A percentile compares a stretch with the other conserved stretches of the same genome.
These are phyloP conservation scores for Venturia aucupariae DNA, from an alignment of 2,329 filamentous ascomycete genomes.

Conservation along the genomic window DNA sequence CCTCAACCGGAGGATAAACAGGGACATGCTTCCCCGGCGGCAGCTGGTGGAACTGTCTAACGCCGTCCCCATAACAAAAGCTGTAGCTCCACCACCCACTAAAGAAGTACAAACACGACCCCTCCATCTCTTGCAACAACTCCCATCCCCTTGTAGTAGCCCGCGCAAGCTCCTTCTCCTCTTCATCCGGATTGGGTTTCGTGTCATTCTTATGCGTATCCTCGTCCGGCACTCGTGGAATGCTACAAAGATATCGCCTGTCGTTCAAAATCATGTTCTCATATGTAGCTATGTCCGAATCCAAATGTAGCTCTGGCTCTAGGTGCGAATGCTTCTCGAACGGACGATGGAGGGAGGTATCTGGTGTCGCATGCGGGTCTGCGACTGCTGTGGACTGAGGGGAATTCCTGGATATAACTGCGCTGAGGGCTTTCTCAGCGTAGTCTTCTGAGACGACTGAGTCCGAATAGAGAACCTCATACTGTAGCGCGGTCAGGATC, in stretches of 20 bases:
- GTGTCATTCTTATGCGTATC: conserved; percentile 44
- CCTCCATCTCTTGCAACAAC: conserved; percentile 66
- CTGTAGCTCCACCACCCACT: conserved; percentile 95
- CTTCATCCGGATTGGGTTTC: conserved; percentile 45
- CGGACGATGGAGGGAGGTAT: conserved; percentile 16
- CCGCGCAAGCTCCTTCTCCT: conserved; percentile 69
- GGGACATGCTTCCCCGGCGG: conserved; percentile 59
- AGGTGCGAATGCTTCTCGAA: conserved; percentile 10
- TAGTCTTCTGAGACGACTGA: conserved; percentile 62
- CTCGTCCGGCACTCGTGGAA: conserved; percentile 43
- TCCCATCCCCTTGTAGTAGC: conserved; percentile 73
- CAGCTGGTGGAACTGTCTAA: conserved; percentile 84
- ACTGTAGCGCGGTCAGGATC: conserved; percentile 43
- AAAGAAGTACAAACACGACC: conserved; percentile 71
- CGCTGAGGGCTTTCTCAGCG: conserved; percentile 51
- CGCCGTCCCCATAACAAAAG: conserved; percentile 81
- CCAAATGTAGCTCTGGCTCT: conserved; percentile 12
- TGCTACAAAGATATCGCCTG: conserved; percentile 71
- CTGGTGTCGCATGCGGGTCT: conserved; percentile 18
- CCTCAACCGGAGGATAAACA: conserved; percentile 62
- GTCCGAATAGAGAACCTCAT: conserved; percentile 68
- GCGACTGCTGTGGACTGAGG: conserved; percentile 22
- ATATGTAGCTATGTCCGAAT: conserved; percentile 37
- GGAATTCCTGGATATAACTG: neutral
- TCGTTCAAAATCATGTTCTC: conserved; percentile 65